Conservation (phyloP, 345 rosid genomes). For the Gossypium ekmanianum region DNA sequence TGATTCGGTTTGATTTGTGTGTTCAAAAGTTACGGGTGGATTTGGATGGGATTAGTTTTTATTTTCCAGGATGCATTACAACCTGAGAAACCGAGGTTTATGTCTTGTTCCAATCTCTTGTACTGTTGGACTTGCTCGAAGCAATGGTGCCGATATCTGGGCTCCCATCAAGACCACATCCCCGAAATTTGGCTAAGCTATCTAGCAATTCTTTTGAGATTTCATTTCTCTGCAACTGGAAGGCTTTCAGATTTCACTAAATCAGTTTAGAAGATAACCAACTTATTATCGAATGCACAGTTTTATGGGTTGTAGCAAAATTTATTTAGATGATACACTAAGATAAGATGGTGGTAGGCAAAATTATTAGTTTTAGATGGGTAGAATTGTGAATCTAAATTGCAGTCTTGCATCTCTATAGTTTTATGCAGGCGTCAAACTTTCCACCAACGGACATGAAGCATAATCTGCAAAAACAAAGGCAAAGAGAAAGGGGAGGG, state of each 20-base stretch:
- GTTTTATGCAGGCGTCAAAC: conserved; percentile 10
- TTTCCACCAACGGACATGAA: no score
- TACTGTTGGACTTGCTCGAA: conserved; percentile 67
- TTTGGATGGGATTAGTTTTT: not conserved
- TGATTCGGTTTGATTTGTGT: no score
- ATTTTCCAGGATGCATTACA: conserved; percentile 46
- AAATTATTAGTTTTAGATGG: conserved; percentile 10
- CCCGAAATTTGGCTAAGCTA: conserved; percentile 43
- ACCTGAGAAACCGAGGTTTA: conserved; percentile 67
- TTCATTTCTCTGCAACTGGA: not conserved
- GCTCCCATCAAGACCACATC: conserved; percentile 81
- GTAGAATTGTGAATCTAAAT: conserved; percentile 14
- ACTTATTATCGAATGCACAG: not conserved
- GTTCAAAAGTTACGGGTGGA: not conserved
- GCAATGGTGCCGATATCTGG: conserved; percentile 97
- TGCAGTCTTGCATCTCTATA: conserved; percentile 16
- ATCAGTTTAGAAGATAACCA: not conserved
- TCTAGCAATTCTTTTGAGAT: conserved; percentile 26
- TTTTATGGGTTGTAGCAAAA: conserved; percentile 2
- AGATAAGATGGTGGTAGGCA: conserved; percentile 16
- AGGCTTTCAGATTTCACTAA: not conserved
- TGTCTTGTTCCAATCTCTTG: conserved; percentile 75
- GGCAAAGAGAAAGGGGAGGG: no score
- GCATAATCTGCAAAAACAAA: no score
- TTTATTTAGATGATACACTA: not conserved